Percentiles rank a stretch among this genome's conserved stretches.
Evolutionary conservation across 2,329 filamentous ascomycete genomes (phyloP).

Genomic region (Calonectria fujianensis): DNA sequence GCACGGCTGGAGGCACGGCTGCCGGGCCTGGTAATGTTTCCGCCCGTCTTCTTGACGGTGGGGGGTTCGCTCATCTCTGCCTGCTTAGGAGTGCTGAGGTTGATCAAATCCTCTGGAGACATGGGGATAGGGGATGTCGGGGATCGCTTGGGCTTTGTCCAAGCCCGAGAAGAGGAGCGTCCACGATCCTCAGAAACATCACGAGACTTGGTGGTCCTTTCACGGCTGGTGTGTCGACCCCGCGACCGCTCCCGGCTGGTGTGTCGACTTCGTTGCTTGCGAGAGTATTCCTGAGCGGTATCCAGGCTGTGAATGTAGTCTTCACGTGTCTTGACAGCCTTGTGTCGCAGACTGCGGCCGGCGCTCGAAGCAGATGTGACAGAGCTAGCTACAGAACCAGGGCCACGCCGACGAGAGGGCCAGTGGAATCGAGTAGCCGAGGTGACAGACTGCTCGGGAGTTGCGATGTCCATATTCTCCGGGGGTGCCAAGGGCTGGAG

Average conservation of each 20-base stretch:
- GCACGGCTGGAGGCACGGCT: slow-evolving; percentile 72
- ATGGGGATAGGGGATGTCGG: slow-evolving; percentile 95
- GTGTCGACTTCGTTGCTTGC: slow-evolving; percentile 73
- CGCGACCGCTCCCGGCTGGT: slow-evolving; percentile 70
- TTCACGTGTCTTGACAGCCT: slow-evolving; percentile 78
- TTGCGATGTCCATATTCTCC: slow-evolving; percentile 71
- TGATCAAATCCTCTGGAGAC: slow-evolving; percentile 90
- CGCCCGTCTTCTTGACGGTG: slow-evolving; percentile 67
- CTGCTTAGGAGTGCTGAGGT: slow-evolving; percentile 70
- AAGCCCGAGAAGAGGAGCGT: slow-evolving; percentile 78
- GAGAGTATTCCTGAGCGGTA: slow-evolving; percentile 79
- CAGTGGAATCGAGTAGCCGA: slow-evolving; percentile 74
- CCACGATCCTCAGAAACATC: slow-evolving; percentile 83
- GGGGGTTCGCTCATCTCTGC: slow-evolving; percentile 62
- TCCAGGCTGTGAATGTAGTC: slow-evolving; percentile 92
- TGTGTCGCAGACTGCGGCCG: slow-evolving; percentile 69
- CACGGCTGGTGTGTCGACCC: slow-evolving; percentile 69
- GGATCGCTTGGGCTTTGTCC: slow-evolving; percentile 85
- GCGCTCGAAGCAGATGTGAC: slow-evolving; percentile 74
- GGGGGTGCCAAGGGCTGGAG: slow-evolving; percentile 75
- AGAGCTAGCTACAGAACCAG: slow-evolving; percentile 75
- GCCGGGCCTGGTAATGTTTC: slow-evolving; percentile 56
- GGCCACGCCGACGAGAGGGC: slow-evolving; percentile 72
- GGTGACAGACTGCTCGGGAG: slow-evolving; percentile 73
- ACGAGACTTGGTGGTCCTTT: slow-evolving; percentile 71